These are phyloP conservation scores for Arthrobotrys sinensis DNA, from an alignment of 2,329 filamentous ascomycete species.

Conservation along the genomic window DNA sequence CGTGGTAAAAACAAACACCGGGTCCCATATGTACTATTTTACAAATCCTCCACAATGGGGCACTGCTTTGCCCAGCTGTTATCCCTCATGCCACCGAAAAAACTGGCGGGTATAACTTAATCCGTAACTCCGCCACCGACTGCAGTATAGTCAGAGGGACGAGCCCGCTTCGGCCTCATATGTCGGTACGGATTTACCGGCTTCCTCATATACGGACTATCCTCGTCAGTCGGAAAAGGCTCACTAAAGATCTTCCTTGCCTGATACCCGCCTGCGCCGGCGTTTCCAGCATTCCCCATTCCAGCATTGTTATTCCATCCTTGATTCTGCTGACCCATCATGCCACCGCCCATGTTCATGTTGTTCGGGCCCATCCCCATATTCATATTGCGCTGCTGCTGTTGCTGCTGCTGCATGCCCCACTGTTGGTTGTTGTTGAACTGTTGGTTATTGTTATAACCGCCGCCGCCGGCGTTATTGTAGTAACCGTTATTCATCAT, in stretches of 20 bases:
- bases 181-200: slow-evolving; percentile 95
- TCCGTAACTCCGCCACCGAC: slow-evolving; percentile 62
- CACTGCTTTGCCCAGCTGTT: background rate
- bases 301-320: slow-evolving; percentile 16
- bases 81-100: background rate
- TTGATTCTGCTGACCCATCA: slow-evolving; percentile 16
- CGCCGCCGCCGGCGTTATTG: slow-evolving; percentile 66
- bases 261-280: slow-evolving; percentile 69
- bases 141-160: slow-evolving; percentile 82
- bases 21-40: slow-evolving; percentile 48
- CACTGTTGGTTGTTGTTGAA: slow-evolving; percentile 64
- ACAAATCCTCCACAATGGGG: slow-evolving; percentile 34
- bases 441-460: slow-evolving; percentile 62
- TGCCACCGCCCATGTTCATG: slow-evolving; percentile 36
- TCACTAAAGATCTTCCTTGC: slow-evolving; percentile 73
- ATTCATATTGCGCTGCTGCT: slow-evolving; percentile 54
- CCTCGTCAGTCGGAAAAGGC: slow-evolving; percentile 77
- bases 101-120: slow-evolving; percentile 14
- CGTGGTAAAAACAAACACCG: slow-evolving; percentile 39
- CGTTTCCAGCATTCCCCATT: background rate
- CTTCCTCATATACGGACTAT: slow-evolving; percentile 94
- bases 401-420: slow-evolving; percentile 64
- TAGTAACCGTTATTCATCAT: slow-evolving; percentile 64
- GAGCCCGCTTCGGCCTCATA: slow-evolving; percentile 81
- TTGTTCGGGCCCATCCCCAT: slow-evolving; percentile 58